These are phyloP conservation scores for Comarum palustre DNA, from an alignment of 306 rosid genomes.

Conservation along the genomic window DNA sequence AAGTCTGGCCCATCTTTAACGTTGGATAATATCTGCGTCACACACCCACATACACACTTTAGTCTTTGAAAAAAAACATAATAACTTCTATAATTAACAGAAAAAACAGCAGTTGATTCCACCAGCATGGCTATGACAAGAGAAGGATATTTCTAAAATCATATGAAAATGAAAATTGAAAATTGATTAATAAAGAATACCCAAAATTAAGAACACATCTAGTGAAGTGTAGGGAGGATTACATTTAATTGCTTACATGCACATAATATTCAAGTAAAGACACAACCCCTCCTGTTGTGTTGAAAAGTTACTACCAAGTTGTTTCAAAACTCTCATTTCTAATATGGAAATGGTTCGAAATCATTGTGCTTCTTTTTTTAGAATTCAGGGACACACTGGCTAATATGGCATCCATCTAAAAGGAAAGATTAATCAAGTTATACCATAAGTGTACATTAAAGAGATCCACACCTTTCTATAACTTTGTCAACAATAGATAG, in stretches of 20 bases:
- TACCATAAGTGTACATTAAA: background rate
- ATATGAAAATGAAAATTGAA: background rate
- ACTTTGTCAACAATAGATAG: constrained; percentile 38
- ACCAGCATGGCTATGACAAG: background rate
- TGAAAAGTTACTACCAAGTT: background rate
- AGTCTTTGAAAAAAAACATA: background rate
- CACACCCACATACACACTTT: constrained; percentile 2
- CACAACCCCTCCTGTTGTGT: background rate
- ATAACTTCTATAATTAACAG: background rate
- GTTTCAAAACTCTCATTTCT: background rate
- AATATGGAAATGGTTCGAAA: background rate
- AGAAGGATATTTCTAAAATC: background rate
- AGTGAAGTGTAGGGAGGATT: background rate
- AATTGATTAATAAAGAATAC: background rate
- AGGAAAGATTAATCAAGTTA: background rate
- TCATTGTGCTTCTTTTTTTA: background rate
- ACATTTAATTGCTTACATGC: background rate
- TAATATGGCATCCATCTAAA: background rate
- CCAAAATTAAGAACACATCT: background rate
- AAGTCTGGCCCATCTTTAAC: constrained; percentile 53
- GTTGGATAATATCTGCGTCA: constrained; percentile 67
- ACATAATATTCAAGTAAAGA: background rate
- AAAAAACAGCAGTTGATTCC: constrained; percentile 9
- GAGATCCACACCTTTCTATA: constrained; percentile 60
- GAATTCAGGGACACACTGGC: background rate